A percentile compares a stretch with the other conserved stretches of the same genome.
Evolutionary conservation across 129 eudicot species (phyloP).

Genomic region (Arctium lappa): DNA sequence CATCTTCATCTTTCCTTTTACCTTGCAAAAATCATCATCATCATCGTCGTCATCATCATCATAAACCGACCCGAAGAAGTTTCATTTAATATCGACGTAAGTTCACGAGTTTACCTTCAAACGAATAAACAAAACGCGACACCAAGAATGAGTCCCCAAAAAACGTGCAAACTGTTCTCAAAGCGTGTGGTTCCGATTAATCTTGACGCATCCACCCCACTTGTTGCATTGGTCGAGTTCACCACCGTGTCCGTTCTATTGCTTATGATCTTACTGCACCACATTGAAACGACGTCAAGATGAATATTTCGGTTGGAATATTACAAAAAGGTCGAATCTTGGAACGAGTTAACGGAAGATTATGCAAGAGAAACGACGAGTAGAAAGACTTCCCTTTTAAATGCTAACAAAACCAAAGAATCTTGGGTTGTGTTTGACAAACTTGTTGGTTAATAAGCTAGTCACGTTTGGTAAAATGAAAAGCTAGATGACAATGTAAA

Average conservation of each 20-base stretch:
- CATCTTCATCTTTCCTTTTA: slow-evolving; percentile 7
- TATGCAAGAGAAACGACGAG: neutral
- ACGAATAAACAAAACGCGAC: slow-evolving; percentile 30
- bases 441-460: neutral
- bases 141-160: slow-evolving; percentile 34
- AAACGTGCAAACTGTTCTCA: slow-evolving; percentile 15
- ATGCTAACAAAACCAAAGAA: neutral
- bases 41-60: neutral
- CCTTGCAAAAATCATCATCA: slow-evolving; percentile 21
- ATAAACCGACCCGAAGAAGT: slow-evolving; percentile 11
- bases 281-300: neutral
- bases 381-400: neutral
- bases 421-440: neutral
- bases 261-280: slow-evolving; percentile 65
- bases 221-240: slow-evolving; percentile 64
- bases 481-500: neutral
- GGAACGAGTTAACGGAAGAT: neutral
- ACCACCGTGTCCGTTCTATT: slow-evolving; percentile 56
- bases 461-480: neutral
- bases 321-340: neutral
- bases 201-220: slow-evolving; percentile 41
- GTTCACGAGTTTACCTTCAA: slow-evolving; percentile 32
- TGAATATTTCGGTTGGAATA: neutral
- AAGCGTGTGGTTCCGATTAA: slow-evolving; percentile 21
- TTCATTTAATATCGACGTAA: neutral